Evolutionary conservation across 306 rosid species (phyloP).

Genomic region (Vachellia collinsii): DNA sequence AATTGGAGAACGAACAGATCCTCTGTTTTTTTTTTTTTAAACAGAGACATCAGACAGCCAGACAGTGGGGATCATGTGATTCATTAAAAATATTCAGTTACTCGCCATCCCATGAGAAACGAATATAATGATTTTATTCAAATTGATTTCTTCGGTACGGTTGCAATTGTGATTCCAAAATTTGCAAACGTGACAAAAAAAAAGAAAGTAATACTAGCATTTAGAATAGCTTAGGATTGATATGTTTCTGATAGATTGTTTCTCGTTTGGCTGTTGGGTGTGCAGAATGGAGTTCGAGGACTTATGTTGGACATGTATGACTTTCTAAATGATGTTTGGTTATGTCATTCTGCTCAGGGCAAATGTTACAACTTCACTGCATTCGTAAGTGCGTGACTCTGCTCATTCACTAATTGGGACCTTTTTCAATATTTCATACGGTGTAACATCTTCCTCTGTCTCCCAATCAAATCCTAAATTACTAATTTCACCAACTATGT

Average conservation of each 20-base stretch:
- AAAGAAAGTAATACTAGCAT: neutral
- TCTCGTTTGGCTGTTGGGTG: constrained; percentile 8
- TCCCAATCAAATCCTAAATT: constrained; percentile 20
- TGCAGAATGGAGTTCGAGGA: constrained; percentile 89
- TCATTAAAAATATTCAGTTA: neutral
- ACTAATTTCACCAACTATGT: constrained; percentile 27
- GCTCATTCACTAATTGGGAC: constrained; percentile 1
- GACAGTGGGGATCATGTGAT: constrained; percentile 33
- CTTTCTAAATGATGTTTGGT: constrained; percentile 72
- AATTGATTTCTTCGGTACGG: neutral
- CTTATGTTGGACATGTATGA: constrained; percentile 95
- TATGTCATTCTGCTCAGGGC: constrained; percentile 78
- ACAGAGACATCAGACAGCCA: neutral
- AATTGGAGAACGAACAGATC: neutral
- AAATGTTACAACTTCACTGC: constrained; percentile 72
- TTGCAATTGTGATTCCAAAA: constrained; percentile 5
- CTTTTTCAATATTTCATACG: neutral
- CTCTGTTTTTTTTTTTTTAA: neutral
- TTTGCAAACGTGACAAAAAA: constrained; percentile 17
- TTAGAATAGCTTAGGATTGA: neutral
- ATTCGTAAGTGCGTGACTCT: constrained; percentile 70
- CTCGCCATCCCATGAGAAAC: neutral
- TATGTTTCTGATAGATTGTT: neutral
- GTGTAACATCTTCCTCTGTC: constrained; percentile 20
- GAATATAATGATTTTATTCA: neutral